A percentile compares a stretch with the other conserved stretches of the same genome.
phyloP scores from a whole-genome alignment of 2,329 filamentous ascomycete species.

The Beauveria brongniartii region DNA sequence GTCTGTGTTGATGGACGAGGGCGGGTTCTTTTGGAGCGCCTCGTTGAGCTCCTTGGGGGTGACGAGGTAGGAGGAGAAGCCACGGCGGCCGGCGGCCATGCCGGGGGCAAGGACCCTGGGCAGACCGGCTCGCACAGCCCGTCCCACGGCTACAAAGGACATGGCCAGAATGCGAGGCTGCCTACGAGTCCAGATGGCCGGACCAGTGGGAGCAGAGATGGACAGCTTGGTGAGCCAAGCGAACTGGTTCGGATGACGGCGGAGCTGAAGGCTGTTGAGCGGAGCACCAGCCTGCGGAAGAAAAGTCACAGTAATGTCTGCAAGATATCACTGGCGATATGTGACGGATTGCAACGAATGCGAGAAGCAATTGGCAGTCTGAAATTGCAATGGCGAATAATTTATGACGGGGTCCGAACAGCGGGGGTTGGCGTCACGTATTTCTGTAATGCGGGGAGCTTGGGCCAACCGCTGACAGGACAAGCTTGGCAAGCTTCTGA shows the following conservation, averaged over 20 bases:
- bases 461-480: conserved; percentile 14
- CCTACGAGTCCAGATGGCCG: background rate
- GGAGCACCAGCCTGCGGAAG: background rate
- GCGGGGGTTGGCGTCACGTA: conserved; percentile 5
- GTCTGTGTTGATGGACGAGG: conserved; percentile 69
- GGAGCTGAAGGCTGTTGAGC: background rate
- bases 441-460: conserved; percentile 17
- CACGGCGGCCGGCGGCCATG: conserved; percentile 21
- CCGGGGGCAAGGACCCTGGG: conserved; percentile 26
- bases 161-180: conserved; percentile 23
- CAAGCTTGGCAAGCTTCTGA: background rate
- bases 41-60: conserved; percentile 73
- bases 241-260: background rate
- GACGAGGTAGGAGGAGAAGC: conserved; percentile 76
- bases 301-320: background rate
- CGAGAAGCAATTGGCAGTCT: background rate
- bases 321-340: background rate
- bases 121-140: conserved; percentile 33
- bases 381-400: background rate
- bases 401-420: background rate
- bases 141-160: conserved; percentile 35
- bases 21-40: conserved; percentile 74
- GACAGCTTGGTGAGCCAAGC: background rate
- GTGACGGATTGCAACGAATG: background rate
- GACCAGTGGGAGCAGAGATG: conserved; percentile 9